Evolutionary conservation across 352 stramenopile species (phyloP), one percentile per base, ranked within the genome.

Genomic region (Phytophthora hibernalis): DNA sequence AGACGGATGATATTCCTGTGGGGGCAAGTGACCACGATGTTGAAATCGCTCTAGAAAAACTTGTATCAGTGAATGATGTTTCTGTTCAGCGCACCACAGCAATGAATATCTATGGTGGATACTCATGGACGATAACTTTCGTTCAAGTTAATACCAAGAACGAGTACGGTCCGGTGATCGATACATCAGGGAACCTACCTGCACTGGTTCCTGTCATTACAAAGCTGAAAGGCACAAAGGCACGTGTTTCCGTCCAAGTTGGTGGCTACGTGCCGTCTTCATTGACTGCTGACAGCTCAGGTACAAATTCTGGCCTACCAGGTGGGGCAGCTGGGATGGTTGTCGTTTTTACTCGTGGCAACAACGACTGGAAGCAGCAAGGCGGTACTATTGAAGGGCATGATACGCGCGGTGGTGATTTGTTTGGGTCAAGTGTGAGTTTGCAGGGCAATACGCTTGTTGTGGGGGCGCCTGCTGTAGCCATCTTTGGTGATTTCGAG

Each of bases 71-170:
- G 53, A 83, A 82, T 50, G 73, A 91, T 50, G 85, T 93, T 5
- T 52, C 45, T 10, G 87, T 96, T 2, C 65, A 74, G 3, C 82
- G 84, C 0, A 89, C 84, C 0, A 77, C 81, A 3, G 60, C 83
- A 24, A 91, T 92, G 80, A 94, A 96, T 43, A 45, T 44, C 3
- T 91, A 76, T 45, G 88, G 86, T 15, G 86, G 86, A 12, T 96
- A 95, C 61, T 85, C 88, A n/a, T 96, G 88, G 88, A 92, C 83
- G 0, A 63, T 96, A 35, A 96, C 88, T 12, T 96, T 96, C 54
- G 35, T 91, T 3, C 66, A 91, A 51, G 80, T 95, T 8, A 95
- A 93, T 68, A 85, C 83, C 12, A 87, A 76, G 50, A 92, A 90
- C 38, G 69, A 86, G 13, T 95, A 91, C 35, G 88, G 86, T 0